These are phyloP conservation scores for Elongisporangium senticosum DNA, from an alignment of 352 stramenopile genomes.

Conservation along the genomic window DNA sequence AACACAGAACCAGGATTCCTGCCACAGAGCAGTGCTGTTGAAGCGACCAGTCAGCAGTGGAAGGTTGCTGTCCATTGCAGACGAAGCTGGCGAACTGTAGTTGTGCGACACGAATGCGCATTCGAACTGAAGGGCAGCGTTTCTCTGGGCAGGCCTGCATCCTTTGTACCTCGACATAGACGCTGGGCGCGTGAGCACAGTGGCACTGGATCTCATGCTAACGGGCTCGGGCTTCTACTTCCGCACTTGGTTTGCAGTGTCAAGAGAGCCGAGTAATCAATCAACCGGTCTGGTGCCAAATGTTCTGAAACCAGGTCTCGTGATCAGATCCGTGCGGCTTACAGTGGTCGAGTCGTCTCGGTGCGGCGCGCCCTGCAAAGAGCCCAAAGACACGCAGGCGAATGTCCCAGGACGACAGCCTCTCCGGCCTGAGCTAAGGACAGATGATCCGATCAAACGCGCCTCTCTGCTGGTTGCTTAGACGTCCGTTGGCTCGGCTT, in stretches of 20 bases:
- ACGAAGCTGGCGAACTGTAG: neutral
- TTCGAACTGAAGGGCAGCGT: neutral
- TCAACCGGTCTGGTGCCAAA: too few relatives aligned
- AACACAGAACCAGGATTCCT: too few relatives aligned
- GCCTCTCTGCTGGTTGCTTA: neutral
- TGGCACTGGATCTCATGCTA: neutral
- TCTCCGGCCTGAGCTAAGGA: neutral
- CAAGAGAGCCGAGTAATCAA: neutral
- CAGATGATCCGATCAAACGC: neutral
- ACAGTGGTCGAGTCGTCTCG: too few relatives aligned
- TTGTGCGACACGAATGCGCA: too few relatives aligned
- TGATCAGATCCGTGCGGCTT: too few relatives aligned
- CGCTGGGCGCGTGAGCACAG: neutral
- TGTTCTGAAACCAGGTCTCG: too few relatives aligned
- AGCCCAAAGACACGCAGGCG: neutral
- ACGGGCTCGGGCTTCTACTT: neutral
- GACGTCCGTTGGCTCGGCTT: neutral
- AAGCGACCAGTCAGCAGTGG: too few relatives aligned
- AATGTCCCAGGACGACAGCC: neutral
- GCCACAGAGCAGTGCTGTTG: too few relatives aligned
- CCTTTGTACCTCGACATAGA: neutral
- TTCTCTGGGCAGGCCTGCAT: neutral
- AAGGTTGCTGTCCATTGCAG: too few relatives aligned
- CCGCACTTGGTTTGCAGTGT: neutral
- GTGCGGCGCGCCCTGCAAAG: too few relatives aligned